These are phyloP conservation scores for Mollisia scopiformis DNA, from an alignment of 2,329 filamentous ascomycete species.

Conservation along the genomic window DNA sequence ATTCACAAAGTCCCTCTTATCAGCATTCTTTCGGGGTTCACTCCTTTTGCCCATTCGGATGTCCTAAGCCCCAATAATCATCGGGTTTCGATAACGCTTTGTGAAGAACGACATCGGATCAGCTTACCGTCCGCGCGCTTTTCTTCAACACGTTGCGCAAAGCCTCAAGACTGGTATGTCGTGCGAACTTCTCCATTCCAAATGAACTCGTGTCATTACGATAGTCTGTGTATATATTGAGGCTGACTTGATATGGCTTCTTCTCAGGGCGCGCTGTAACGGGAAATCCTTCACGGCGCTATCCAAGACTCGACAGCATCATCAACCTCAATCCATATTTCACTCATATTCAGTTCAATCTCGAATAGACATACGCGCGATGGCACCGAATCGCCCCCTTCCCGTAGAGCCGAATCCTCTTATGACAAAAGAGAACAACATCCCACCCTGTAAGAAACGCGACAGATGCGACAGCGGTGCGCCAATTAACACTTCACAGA, in stretches of 20 bases:
- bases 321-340: conserved; percentile 9
- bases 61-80: conserved; percentile 1
- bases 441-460: conserved; percentile 64
- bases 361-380: conserved; percentile 13
- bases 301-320: conserved; percentile 6
- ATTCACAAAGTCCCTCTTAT: conserved; percentile 12
- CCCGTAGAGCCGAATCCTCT: conserved; percentile 68
- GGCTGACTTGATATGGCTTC: neutral
- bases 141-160: neutral
- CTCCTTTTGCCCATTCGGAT: conserved; percentile 10
- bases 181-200: too few relatives aligned
- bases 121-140: conserved; percentile 13
- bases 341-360: conserved; percentile 8
- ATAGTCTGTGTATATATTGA: neutral
- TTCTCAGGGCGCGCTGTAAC: neutral
- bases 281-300: neutral
- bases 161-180: conserved; percentile 7
- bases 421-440: conserved; percentile 56
- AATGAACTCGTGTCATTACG: neutral
- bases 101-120: conserved; percentile 7
- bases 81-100: conserved; percentile 15
- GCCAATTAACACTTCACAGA: conserved; percentile 31
- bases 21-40: conserved; percentile 10
- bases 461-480: conserved; percentile 20
- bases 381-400: conserved; percentile 42